Conservation (phyloP, 2,329 filamentous ascomycete species). For the Epichloe hybrida region DNA sequence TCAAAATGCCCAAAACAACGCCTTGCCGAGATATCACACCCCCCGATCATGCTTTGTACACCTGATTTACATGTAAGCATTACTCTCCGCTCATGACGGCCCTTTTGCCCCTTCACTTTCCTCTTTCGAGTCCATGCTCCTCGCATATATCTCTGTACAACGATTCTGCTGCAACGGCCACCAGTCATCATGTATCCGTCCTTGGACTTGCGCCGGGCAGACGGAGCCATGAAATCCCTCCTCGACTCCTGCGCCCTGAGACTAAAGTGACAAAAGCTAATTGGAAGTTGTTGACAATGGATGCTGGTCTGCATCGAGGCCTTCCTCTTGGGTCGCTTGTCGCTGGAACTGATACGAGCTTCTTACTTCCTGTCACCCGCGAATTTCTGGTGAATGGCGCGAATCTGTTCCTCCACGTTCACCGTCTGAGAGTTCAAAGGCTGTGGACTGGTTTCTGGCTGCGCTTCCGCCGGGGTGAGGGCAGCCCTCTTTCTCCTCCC, state of each 20-base stretch:
- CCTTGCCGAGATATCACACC: not conserved
- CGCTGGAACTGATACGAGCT: not conserved
- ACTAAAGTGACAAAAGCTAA: not conserved
- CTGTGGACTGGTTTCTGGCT: constrained; percentile 43
- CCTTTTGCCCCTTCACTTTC: not conserved
- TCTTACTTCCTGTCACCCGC: constrained; percentile 20
- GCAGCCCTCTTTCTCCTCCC: constrained; percentile 66
- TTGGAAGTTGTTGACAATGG: too few relatives aligned
- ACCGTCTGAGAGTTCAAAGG: constrained; percentile 48
- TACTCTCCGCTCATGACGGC: not conserved
- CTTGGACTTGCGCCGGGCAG: too few relatives aligned
- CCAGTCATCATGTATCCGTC: too few relatives aligned
- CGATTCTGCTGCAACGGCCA: not conserved
- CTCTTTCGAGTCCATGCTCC: not conserved
- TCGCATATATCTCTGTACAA: not conserved
- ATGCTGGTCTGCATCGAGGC: not conserved
- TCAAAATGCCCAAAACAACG: not conserved
- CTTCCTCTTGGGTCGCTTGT: not conserved
- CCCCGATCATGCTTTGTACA: constrained; percentile 2
- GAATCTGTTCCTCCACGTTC: constrained; percentile 79
- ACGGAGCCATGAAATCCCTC: too few relatives aligned
- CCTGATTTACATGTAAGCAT: not conserved
- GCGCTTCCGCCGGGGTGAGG: constrained; percentile 49
- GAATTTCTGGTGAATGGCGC: constrained; percentile 45
- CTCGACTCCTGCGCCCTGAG: too few relatives aligned